Evolutionary conservation across 2,329 filamentous ascomycete genomes (phyloP).

Genomic region (Penicillium rolfsii): DNA sequence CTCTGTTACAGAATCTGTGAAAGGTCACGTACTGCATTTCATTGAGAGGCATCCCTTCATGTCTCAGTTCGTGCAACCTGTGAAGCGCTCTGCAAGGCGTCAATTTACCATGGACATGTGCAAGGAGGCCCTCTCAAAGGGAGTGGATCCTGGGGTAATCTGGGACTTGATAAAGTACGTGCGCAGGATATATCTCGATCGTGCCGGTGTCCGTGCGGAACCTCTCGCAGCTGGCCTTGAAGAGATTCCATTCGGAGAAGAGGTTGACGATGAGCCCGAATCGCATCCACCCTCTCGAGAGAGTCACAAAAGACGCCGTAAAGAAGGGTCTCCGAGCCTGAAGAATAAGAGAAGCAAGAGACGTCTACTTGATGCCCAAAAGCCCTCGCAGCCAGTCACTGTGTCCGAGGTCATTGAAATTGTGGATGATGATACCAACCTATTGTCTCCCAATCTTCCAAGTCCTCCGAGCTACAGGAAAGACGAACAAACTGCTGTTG

Average conservation of each 20-base stretch:
- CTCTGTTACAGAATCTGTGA: constrained; percentile 12
- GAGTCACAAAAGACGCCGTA: constrained; percentile 10
- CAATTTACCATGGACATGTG: constrained; percentile 28
- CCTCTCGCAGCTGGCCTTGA: neutral
- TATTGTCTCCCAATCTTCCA: neutral
- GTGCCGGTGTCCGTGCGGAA: constrained; percentile 5
- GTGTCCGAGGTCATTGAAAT: neutral
- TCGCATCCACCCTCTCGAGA: neutral
- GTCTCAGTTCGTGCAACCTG: constrained; percentile 18
- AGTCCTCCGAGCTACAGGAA: neutral
- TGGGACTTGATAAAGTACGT: constrained; percentile 27
- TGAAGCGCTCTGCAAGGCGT: constrained; percentile 21
- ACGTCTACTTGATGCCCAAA: neutral
- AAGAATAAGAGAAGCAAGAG: neutral
- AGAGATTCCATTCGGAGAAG: constrained; percentile 23
- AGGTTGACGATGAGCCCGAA: constrained; percentile 19
- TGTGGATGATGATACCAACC: neutral
- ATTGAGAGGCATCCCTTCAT: constrained; percentile 28
- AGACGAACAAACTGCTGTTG: neutral
- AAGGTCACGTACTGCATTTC: constrained; percentile 20
- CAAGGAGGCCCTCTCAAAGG: constrained; percentile 17
- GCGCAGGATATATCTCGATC: constrained; percentile 29
- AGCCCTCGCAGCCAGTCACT: neutral
- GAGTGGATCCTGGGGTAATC: constrained; percentile 21
- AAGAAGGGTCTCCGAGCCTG: neutral